These are phyloP conservation scores for Bretschneidera sinensis DNA, from an alignment of 345 rosid species.

Conservation along the genomic window DNA sequence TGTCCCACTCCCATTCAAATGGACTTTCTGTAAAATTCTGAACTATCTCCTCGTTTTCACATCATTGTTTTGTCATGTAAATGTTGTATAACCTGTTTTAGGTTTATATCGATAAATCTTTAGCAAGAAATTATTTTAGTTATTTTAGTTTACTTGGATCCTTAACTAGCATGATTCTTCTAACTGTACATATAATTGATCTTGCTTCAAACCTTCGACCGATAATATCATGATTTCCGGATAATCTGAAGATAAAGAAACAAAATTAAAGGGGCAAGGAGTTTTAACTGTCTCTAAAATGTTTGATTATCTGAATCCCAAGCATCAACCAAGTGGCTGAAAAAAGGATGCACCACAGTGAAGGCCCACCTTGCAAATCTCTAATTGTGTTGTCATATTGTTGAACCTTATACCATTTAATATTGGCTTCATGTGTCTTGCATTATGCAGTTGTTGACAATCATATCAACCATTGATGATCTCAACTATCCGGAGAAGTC, in stretches of 20 bases:
- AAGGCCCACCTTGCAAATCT: not conserved
- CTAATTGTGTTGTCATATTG: not conserved
- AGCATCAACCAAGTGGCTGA: not conserved
- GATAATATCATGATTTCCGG: not conserved
- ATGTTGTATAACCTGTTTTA: too few relatives aligned
- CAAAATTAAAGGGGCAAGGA: not conserved
- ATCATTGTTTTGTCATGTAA: too few relatives aligned
- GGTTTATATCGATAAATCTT: not conserved
- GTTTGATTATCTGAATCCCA: too few relatives aligned
- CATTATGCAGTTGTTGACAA: slow-evolving; percentile 72
- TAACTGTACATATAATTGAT: not conserved
- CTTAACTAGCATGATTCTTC: not conserved
- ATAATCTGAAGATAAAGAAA: not conserved
- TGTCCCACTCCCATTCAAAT: too few relatives aligned
- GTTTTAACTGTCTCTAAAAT: not conserved
- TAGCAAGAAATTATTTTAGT: not conserved
- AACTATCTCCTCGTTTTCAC: too few relatives aligned
- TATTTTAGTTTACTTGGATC: not conserved
- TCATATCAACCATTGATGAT: slow-evolving; percentile 82
- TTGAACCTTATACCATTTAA: not conserved
- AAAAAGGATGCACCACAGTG: not conserved
- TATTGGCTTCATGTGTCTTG: not conserved
- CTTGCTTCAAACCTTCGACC: not conserved
- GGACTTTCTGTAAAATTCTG: not conserved
- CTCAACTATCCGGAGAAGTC: slow-evolving; percentile 97